Percentiles rank a stretch among this genome's conserved stretches.
These are phyloP conservation scores for Fusarium multiceps DNA, from an alignment of 2,329 filamentous ascomycete species.

Conservation along the genomic window DNA sequence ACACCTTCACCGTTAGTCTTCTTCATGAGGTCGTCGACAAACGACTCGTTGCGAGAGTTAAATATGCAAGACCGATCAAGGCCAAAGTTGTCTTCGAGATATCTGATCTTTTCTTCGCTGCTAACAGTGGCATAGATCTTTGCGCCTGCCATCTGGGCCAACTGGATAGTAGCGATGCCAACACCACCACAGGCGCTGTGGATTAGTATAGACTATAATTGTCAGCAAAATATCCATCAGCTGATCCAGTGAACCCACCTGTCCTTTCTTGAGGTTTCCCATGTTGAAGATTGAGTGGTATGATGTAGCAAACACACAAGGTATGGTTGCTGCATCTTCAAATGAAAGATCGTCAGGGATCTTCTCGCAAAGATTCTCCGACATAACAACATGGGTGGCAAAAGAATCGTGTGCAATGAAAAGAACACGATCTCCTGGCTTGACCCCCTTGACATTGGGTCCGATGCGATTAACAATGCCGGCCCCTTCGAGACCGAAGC, in stretches of 20 bases:
- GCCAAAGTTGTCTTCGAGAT: neutral
- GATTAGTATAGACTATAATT: neutral
- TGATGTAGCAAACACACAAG: constrained; percentile 1
- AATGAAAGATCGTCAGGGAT: neutral
- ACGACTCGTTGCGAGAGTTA: constrained; percentile 5
- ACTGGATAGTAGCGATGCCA: constrained; percentile 1
- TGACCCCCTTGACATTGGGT: neutral
- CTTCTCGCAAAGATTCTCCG: neutral
- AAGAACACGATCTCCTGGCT: neutral
- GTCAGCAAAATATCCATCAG: accelerated
- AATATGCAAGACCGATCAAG: neutral
- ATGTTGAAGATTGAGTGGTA: constrained; percentile 5
- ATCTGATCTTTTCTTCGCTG: neutral
- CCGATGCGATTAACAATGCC: neutral
- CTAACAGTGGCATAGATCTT: constrained; percentile 4
- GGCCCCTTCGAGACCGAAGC: constrained; percentile 4
- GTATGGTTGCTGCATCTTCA: constrained; percentile 8
- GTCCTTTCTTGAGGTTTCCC: constrained; percentile 6
- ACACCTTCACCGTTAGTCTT: neutral
- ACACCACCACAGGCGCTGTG: constrained; percentile 3
- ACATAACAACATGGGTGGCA: neutral
- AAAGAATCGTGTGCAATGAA: constrained; percentile 1
- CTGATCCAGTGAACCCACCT: neutral
- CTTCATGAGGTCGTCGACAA: neutral
- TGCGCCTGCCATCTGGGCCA: neutral